Percentiles rank a stretch among this genome's conserved stretches.
Evolutionary conservation across 2,329 filamentous ascomycete genomes (phyloP).

Genomic region (Aspergillus novofumigatus): DNA sequence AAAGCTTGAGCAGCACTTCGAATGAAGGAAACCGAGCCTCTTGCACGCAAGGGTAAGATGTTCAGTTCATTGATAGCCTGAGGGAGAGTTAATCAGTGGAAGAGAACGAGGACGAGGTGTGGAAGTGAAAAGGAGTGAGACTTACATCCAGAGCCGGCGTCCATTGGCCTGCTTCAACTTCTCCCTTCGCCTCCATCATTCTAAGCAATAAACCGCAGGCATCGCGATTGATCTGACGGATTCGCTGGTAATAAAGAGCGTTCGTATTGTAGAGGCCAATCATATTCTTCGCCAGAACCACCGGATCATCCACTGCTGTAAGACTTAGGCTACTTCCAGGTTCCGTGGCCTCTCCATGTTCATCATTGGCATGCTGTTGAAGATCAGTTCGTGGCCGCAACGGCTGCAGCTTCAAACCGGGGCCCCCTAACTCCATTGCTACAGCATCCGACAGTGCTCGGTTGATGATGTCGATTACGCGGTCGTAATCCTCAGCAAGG

Average conservation of each 20-base stretch:
- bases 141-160: conserved; percentile 62
- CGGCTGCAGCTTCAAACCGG: conserved; percentile 72
- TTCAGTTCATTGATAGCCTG: conserved; percentile 70
- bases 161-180: conserved; percentile 57
- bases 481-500: conserved; percentile 90
- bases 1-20: conserved; percentile 78
- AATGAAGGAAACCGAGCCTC: conserved; percentile 72
- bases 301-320: conserved; percentile 64
- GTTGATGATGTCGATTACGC: conserved; percentile 85
- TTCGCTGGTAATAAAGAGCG: conserved; percentile 57
- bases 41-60: conserved; percentile 73
- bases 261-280: conserved; percentile 58
- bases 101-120: not conserved
- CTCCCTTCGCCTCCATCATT: conserved; percentile 58
- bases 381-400: conserved; percentile 63
- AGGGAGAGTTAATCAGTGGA: conserved; percentile 10
- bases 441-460: conserved; percentile 86
- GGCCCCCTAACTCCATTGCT: conserved; percentile 77
- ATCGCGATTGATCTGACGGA: conserved; percentile 55
- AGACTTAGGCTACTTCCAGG: conserved; percentile 52
- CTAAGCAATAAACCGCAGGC: conserved; percentile 56
- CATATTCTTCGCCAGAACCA: conserved; percentile 60
- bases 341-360: conserved; percentile 42
- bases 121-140: conserved; percentile 15
- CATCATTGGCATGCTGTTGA: conserved; percentile 28